These are phyloP conservation scores for Fremontodendron californicum DNA, from an alignment of 345 rosid species.

Conservation along the genomic window DNA sequence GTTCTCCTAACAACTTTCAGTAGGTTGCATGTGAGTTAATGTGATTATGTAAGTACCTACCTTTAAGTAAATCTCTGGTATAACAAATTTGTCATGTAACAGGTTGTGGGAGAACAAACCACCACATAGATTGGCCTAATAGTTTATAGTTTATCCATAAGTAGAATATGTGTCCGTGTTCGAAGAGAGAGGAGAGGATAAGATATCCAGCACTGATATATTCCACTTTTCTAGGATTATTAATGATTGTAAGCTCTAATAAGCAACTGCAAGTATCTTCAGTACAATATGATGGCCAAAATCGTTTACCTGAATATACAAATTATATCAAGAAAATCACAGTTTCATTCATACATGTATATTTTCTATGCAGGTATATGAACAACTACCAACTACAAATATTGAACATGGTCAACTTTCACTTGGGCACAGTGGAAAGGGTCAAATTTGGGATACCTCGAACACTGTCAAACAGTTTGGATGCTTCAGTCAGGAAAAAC, in stretches of 20 bases:
- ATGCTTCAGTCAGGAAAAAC: slow-evolving; percentile 5
- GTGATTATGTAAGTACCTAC: not conserved
- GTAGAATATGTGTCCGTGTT: not conserved
- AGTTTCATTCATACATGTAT: slow-evolving; percentile 1
- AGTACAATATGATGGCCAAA: slow-evolving; percentile 13
- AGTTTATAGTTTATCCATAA: not conserved
- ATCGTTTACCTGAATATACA: slow-evolving; percentile 2
- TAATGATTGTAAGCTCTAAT: not conserved
- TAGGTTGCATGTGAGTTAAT: not conserved
- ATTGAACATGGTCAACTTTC: not conserved
- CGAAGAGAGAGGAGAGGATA: not conserved
- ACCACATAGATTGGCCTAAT: not conserved
- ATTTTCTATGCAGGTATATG: slow-evolving; percentile 4
- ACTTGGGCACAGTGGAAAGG: slow-evolving; percentile 4
- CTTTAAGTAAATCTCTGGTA: not conserved
- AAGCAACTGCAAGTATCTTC: slow-evolving; percentile 3
- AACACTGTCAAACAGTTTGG: slow-evolving; percentile 6
- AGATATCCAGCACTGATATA: not conserved
- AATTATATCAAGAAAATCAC: not conserved
- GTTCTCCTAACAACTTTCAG: not conserved
- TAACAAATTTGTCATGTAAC: not conserved
- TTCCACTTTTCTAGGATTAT: not conserved
- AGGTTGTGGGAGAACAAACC: not conserved
- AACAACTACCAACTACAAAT: not conserved
- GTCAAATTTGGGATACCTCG: slow-evolving; percentile 4